Base-by-base conservation (phyloP, 148 eudicot species). In the Camellia sinensis region DNA sequence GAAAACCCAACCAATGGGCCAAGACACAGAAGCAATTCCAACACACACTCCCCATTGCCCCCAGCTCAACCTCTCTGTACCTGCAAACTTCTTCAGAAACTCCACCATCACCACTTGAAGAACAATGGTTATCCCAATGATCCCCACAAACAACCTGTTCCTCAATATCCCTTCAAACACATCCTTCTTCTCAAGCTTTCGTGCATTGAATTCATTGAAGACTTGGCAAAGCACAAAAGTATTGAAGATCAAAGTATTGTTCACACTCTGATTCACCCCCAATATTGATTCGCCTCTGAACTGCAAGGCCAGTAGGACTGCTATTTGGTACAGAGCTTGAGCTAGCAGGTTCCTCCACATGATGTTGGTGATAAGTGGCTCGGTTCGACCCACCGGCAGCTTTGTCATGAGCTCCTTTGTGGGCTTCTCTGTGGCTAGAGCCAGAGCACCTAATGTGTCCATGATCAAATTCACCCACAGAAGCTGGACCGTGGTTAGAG, bases 71-170 rank as follows among this genome's bases (percentile, higher is more conserved):
- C 82, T 59, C 50, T 78, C 79, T 52, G 85, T 83, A 65, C 21
- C 59, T 0, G 79, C 82, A 79, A 59, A 83, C 45, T 69, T 79
- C 64, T 83, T 74, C 64, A 79, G 7, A 69, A 59, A 74, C 75
- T 83, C 85, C 79, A 83, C 85, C 79, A 83, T 79, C 70, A 83
- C 65, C 54, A 79, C 82, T 45, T 83, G 85, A 43, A 73, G 65
- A 12, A 68, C 70, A 5, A 75, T 45, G 0, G 76, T 83, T 12
- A 50, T 52, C 22, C 75, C 79, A 14, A 79, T 2, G 12, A 69
- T 83, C 41, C 78, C 79, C 29, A 70, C 13, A 52, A 83, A 83
- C 65, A 83, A 18, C 48, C 37, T 78, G 43, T 62, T 83, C 65
- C 48, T 60, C 6, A 22, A 41, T 9, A 74, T 67, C 29, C 79